Base-by-base conservation (phyloP, 1,284 basidiomycete genomes). In the Trametes hirsuta region DNA sequence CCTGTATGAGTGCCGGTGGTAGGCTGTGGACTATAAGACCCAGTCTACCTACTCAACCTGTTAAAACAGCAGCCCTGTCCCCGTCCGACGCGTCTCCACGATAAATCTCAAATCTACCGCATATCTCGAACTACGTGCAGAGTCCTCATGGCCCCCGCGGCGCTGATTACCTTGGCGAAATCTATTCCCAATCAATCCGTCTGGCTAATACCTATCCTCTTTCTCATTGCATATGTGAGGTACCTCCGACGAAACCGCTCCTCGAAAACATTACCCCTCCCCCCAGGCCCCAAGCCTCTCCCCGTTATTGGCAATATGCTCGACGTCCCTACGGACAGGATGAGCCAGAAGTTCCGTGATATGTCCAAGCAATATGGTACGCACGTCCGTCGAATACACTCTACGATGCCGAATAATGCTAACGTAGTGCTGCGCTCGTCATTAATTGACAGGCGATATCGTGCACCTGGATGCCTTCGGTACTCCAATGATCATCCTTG, bases 241-340 rank as follows among this genome's bases (percentile, higher is more conserved):
- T 40, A 51, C 34, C 40, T 21, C 22, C 55, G 47, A 42, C 24
- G 48, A 21, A 40, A 49, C 36, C 49, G 48, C 42, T 25, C 48
- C 3, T 24, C 39, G 21, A 51, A 52, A 24, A 44, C 53, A 3
- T 53, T 56, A 4, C 61, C 49, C 22, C 49, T 61, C 3, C 68
- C 68, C 0, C 66, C 66, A 5, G 68, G 68, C 0, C 68, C 68
- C 15, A 58, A 52, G 25, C 55, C 59, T 2, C 54, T 65, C 35
- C 68, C 68, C n/a, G 41, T 70, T 18, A 60, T 70, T 37, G 68
- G 68, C 3, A 70, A 68, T 40, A 49, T 62, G 1, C 58, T 63
- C 21, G 61, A 68, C 39, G 55, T 68, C 41, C 66, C 68, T 6
- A 55, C 47, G 5, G 52, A 50, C 25, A 40, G 55, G 42, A 61